phyloP scores from a whole-genome alignment of 352 stramenopile species.

The Globisporangium paroecandrum region DNA sequence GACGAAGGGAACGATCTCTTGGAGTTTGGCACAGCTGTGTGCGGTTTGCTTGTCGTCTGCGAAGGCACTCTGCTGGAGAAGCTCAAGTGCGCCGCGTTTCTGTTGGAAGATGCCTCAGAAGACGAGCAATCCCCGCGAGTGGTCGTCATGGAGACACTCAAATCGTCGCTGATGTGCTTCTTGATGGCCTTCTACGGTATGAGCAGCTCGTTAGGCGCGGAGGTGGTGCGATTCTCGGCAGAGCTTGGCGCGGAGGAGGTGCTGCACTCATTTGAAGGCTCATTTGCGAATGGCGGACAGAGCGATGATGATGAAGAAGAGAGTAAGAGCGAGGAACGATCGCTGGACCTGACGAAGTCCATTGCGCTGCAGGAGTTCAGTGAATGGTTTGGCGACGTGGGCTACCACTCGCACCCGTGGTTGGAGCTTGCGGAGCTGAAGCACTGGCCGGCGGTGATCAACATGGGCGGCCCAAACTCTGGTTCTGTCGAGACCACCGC shows the following conservation, averaged over 20 bases:
- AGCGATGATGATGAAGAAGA: slow-evolving; percentile 26
- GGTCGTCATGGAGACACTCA: slow-evolving; percentile 59
- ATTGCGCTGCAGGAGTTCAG: slow-evolving; percentile 67
- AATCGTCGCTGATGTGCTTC: slow-evolving; percentile 65
- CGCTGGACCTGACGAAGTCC: slow-evolving; percentile 32
- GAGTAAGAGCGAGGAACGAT: slow-evolving; percentile 21
- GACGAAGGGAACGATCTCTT: slow-evolving; percentile 50
- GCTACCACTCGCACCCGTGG: slow-evolving; percentile 70
- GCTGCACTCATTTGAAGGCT: slow-evolving; percentile 47
- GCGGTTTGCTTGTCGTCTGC: slow-evolving; percentile 63
- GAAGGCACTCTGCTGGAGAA: slow-evolving; percentile 60
- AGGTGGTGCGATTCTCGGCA: slow-evolving; percentile 68
- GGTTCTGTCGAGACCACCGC: not conserved
- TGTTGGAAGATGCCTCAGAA: slow-evolving; percentile 31
- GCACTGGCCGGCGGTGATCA: slow-evolving; percentile 75
- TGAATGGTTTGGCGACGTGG: slow-evolving; percentile 70
- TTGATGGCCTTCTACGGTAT: slow-evolving; percentile 85
- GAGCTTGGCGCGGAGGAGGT: slow-evolving; percentile 69
- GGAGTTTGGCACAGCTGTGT: slow-evolving; percentile 53
- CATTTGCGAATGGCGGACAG: slow-evolving; percentile 11
- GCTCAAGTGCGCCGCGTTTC: slow-evolving; percentile 38
- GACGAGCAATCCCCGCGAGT: slow-evolving; percentile 27
- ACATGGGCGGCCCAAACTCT: slow-evolving; percentile 38
- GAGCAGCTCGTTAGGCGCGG: slow-evolving; percentile 68
- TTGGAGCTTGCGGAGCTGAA: slow-evolving; percentile 73